Evolutionary conservation across 2,329 filamentous ascomycete species (phyloP).

Genomic region (Aspergillus sp.): DNA sequence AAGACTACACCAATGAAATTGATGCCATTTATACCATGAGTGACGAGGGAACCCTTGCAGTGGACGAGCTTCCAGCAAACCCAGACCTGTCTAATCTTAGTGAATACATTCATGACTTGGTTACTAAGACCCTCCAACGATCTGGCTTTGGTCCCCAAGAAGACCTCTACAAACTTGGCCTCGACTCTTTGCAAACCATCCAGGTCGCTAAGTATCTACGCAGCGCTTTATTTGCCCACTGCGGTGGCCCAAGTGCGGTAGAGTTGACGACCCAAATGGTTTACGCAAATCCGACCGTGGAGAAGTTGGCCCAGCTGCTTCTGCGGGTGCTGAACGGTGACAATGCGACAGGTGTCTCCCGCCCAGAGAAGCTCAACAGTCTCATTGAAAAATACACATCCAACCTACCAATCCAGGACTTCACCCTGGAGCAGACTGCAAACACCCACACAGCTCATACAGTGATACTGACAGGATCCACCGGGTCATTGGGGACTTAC

Average conservation of each 20-base stretch:
- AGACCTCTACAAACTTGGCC: not conserved
- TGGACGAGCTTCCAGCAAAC: not conserved
- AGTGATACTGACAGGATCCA: not conserved
- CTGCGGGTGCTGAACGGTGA: not conserved
- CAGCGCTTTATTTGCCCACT: not conserved
- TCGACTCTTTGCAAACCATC: not conserved
- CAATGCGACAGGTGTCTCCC: not conserved
- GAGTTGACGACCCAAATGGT: not conserved
- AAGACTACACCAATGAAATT: not conserved
- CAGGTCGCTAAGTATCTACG: not conserved
- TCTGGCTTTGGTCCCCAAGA: not conserved
- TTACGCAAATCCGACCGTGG: not conserved
- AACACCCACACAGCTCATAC: not conserved
- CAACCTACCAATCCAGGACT: not conserved
- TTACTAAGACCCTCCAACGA: not conserved
- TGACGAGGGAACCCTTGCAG: not conserved
- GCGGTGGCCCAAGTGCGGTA: not conserved
- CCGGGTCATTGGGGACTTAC: not conserved
- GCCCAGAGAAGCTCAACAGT: not conserved
- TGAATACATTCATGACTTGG: not conserved
- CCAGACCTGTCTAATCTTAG: not conserved
- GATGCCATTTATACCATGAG: not conserved
- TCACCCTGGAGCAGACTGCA: not conserved
- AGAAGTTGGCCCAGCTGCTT: not conserved
- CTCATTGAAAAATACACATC: not conserved